These are phyloP conservation scores for Nemania abortiva DNA, from an alignment of 2,329 filamentous ascomycete genomes.

Conservation along the genomic window DNA sequence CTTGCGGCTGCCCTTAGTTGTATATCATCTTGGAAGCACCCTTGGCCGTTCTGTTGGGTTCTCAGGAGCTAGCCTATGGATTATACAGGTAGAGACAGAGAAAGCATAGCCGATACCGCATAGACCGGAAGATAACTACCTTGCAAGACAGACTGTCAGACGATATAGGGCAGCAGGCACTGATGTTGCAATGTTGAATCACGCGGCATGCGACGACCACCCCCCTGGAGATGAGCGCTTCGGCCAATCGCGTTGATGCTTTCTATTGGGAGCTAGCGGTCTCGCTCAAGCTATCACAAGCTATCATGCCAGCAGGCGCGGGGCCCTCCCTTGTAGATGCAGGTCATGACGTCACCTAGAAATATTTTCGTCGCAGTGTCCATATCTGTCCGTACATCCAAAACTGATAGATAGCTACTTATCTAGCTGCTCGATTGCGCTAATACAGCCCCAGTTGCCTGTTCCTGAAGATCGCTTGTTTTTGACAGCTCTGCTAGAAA, in stretches of 20 bases:
- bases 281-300: background rate
- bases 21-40: slow-evolving; percentile 29
- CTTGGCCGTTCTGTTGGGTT: slow-evolving; percentile 9
- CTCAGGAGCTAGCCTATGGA: background rate
- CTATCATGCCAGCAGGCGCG: slow-evolving; percentile 17
- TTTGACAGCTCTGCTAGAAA: background rate
- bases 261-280: slow-evolving; percentile 9
- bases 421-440: background rate
- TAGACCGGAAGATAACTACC: slow-evolving; percentile 7
- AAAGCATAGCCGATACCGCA: slow-evolving; percentile 15
- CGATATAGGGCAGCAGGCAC: slow-evolving; percentile 9
- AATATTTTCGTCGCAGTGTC: slow-evolving; percentile 11
- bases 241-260: slow-evolving; percentile 17
- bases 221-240: background rate
- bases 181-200: slow-evolving; percentile 16
- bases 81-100: slow-evolving; percentile 18
- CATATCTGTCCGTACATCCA: background rate
- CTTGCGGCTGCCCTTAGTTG: slow-evolving; percentile 10
- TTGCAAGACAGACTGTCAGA: background rate
- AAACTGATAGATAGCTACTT: background rate
- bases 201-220: slow-evolving; percentile 23
- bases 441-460: slow-evolving; percentile 11
- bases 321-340: slow-evolving; percentile 16
- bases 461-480: slow-evolving; percentile 33
- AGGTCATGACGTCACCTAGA: slow-evolving; percentile 35